phyloP scores from a whole-genome alignment of 2,329 filamentous ascomycete species.

The Hymenoscyphus occultus region DNA sequence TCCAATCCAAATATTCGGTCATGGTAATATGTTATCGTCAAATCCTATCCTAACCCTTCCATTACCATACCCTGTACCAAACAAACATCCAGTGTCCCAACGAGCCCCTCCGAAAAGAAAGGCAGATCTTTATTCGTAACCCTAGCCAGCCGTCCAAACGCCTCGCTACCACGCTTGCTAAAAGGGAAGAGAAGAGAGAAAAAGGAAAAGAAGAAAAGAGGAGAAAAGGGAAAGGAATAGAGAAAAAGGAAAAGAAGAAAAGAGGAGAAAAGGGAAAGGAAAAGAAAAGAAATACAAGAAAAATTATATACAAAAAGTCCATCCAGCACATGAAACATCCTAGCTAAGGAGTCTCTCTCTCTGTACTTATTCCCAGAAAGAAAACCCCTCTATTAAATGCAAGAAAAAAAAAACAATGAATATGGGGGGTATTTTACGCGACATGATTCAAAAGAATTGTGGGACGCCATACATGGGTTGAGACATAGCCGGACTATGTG shows the following conservation, averaged over 20 bases:
- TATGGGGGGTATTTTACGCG: neutral
- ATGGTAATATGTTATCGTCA: too few species aligned
- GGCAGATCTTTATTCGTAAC: too few species aligned
- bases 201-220: neutral
- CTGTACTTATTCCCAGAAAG: neutral
- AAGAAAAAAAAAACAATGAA: neutral
- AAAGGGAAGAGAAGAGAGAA: neutral
- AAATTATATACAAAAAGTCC: neutral
- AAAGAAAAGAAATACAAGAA: neutral
- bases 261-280: neutral
- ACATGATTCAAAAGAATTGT: neutral
- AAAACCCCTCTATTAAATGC: neutral
- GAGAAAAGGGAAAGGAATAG: neutral
- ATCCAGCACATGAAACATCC: too few species aligned
- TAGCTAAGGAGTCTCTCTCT: neutral
- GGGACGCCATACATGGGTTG: neutral
- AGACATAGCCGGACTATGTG: neutral
- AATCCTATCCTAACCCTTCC: too few species aligned
- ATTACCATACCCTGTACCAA: neutral
- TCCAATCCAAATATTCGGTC: too few species aligned
- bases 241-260: neutral
- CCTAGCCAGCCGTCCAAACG: neutral
- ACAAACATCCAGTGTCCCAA: neutral
- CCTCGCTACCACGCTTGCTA: neutral
- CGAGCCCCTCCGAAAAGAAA: too few species aligned